phyloP scores from a whole-genome alignment of 75 land plant species.

The Cupressus sempervirens region DNA sequence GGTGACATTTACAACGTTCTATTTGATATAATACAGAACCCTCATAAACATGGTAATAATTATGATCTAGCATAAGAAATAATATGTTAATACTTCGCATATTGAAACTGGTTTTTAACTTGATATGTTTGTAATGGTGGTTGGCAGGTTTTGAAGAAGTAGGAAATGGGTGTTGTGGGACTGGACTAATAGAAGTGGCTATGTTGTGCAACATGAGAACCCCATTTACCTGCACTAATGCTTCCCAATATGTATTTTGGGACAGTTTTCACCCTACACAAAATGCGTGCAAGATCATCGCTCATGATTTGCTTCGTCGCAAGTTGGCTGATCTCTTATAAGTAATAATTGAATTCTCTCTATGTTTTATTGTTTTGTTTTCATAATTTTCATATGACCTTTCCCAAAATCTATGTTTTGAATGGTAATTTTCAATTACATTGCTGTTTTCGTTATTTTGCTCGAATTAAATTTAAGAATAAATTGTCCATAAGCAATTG shows the following conservation, averaged over 20 bases:
- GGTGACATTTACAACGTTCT: conserved; percentile 32
- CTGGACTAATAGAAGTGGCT: conserved; percentile 48
- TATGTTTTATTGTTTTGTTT: background rate
- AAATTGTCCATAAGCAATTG: too few species aligned
- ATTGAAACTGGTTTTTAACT: background rate
- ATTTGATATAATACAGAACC: conserved; percentile 36
- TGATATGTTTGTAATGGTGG: background rate
- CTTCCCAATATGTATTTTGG: conserved; percentile 49
- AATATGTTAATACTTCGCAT: background rate
- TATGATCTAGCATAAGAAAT: background rate
- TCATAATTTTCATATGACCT: background rate
- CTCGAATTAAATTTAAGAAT: too few species aligned
- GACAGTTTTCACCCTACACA: conserved; percentile 61
- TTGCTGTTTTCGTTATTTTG: background rate
- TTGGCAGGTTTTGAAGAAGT: conserved; percentile 49
- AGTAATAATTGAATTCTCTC: background rate
- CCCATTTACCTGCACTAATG: conserved; percentile 29
- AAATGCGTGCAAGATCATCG: conserved; percentile 20
- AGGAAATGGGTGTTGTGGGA: conserved; percentile 56
- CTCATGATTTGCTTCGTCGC: background rate
- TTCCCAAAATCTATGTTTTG: too few species aligned
- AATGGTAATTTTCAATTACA: background rate
- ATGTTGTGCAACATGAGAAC: conserved; percentile 27
- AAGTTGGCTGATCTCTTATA: background rate
- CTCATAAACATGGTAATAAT: conserved; percentile 32